Evolutionary conservation across 2,329 filamentous ascomycete species (phyloP).

Genomic region (Mariannaea sp.): DNA sequence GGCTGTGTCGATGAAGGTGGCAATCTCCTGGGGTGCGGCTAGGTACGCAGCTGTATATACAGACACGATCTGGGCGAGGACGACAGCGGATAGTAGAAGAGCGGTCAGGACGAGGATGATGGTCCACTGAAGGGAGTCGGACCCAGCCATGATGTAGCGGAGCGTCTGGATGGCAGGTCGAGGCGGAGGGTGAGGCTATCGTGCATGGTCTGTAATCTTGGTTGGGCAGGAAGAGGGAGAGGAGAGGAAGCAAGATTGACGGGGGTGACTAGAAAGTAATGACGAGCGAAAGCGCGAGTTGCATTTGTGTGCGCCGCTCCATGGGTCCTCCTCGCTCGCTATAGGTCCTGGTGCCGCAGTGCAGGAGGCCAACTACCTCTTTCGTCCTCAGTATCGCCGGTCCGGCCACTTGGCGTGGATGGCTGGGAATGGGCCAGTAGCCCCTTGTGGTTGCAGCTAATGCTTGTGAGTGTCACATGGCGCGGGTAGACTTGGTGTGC

Average conservation of each 20-base stretch:
- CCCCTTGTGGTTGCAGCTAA: conserved; percentile 37
- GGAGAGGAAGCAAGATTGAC: conserved; percentile 25
- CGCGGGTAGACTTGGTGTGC: conserved; percentile 7
- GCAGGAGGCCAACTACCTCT: conserved; percentile 27
- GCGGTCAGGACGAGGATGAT: conserved; percentile 63
- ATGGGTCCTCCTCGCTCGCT: conserved; percentile 12
- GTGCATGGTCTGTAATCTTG: conserved; percentile 34
- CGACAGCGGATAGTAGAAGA: conserved; percentile 58
- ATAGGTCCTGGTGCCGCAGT: conserved; percentile 21
- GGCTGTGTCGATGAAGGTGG: conserved; percentile 62
- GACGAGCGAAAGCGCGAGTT: conserved; percentile 33
- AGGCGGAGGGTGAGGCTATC: conserved; percentile 37
- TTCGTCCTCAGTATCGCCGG: conserved; percentile 26
- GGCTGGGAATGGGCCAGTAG: conserved; percentile 30
- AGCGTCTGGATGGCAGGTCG: conserved; percentile 36
- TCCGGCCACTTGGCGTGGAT: conserved; percentile 35
- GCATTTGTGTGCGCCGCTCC: conserved; percentile 33
- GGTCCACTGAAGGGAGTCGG: conserved; percentile 59
- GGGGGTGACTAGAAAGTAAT: conserved; percentile 26
- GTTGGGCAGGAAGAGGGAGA: conserved; percentile 17
- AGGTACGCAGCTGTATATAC: conserved; percentile 61
- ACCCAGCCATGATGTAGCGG: conserved; percentile 54
- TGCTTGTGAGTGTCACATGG: conserved; percentile 34
- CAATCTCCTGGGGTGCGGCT: conserved; percentile 62
- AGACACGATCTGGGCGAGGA: conserved; percentile 57